Evolutionary conservation across 352 stramenopile genomes (phyloP).

Genomic region (Phytopythium mirpurense): DNA sequence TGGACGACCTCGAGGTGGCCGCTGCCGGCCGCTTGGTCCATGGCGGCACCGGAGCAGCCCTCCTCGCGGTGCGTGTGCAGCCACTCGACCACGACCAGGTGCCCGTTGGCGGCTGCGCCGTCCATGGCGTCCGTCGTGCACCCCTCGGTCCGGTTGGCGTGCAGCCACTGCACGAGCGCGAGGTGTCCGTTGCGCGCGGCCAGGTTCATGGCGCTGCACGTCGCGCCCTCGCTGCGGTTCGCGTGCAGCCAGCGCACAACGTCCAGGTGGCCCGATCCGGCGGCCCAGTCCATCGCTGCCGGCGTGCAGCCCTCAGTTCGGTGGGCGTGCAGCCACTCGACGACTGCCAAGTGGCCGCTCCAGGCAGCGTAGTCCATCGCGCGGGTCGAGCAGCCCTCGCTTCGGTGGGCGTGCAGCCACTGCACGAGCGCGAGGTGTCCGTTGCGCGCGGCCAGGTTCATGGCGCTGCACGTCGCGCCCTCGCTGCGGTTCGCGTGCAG

Average conservation of each 20-base stretch:
- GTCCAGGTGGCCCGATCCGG: not conserved
- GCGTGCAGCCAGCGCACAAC: constrained; percentile 6
- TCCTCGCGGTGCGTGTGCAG: not conserved
- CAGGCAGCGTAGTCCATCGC: constrained; percentile 8
- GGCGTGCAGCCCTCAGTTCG: constrained; percentile 16
- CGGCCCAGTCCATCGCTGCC: constrained; percentile 6
- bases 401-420: constrained; percentile 4
- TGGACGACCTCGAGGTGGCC: constrained; percentile 25
- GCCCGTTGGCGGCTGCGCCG: constrained; percentile 4
- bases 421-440: constrained; percentile 4
- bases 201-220: constrained; percentile 45
- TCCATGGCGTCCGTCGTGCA: constrained; percentile 10
- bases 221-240: constrained; percentile 1
- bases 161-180: constrained; percentile 28
- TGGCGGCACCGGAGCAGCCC: constrained; percentile 12
- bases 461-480: constrained; percentile 9
- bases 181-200: constrained; percentile 45
- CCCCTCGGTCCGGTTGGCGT: constrained; percentile 3
- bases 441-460: constrained; percentile 10
- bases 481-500: constrained; percentile 17
- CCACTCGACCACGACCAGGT: constrained; percentile 4
- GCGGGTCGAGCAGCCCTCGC: constrained; percentile 4
- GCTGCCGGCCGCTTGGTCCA: constrained; percentile 26
- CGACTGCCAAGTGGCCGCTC: constrained; percentile 10
- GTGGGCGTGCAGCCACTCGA: constrained; percentile 9